Evolutionary conservation across 441 rosid genomes (phyloP).

Genomic region (Hura crepitans): DNA sequence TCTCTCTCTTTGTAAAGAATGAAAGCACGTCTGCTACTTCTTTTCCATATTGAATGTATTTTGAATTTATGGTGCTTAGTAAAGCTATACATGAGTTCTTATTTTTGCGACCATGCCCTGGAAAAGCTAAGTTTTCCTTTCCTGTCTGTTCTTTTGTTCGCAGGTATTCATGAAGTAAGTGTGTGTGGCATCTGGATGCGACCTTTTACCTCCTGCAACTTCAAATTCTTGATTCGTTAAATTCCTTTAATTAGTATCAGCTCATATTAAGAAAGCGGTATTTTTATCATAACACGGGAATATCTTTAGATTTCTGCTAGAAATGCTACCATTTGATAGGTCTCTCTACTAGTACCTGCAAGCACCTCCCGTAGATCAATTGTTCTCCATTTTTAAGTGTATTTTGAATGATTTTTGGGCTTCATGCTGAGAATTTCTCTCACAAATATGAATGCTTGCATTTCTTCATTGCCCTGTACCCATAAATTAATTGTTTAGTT

Average conservation of each 20-base stretch:
- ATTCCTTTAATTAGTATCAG: neutral
- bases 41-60: neutral
- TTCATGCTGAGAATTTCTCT: neutral
- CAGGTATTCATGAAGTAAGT: constrained; percentile 99
- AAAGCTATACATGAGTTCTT: neutral
- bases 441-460: neutral
- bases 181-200: constrained; percentile 27
- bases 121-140: constrained; percentile 12
- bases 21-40: neutral
- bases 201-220: constrained; percentile 9
- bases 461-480: neutral
- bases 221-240: neutral
- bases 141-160: constrained; percentile 22
- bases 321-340: neutral
- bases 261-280: neutral
- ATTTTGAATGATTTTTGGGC: neutral
- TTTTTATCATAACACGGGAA: neutral
- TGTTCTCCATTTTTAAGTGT: neutral
- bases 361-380: neutral
- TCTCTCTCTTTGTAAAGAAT: neutral
- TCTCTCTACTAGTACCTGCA: neutral
- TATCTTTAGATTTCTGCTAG: neutral
- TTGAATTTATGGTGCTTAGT: neutral
- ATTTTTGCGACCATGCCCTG: constrained; percentile 3
- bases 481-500: neutral